Conservation (phyloP, 805 yeast genomes). For the Cyberlindnera mrakii region DNA sequence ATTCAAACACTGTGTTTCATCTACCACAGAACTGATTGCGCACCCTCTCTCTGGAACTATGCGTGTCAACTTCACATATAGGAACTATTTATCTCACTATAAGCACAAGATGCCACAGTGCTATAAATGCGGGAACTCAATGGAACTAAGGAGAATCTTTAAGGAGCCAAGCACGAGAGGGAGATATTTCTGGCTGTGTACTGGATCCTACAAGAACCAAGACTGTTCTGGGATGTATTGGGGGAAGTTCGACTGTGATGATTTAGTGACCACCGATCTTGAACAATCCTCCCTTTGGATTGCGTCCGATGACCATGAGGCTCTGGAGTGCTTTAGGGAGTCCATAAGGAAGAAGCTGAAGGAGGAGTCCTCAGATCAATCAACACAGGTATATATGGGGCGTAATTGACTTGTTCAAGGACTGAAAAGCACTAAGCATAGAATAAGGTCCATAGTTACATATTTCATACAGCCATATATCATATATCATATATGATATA, state of each 20-base stretch:
- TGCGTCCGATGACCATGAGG: constrained; percentile 34
- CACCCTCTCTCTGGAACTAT: constrained; percentile 45
- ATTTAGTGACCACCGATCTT: constrained; percentile 28
- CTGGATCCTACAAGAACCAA: constrained; percentile 34
- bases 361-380: too few relatives aligned
- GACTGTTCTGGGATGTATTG: constrained; percentile 45
- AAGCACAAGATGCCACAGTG: constrained; percentile 37
- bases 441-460: too few relatives aligned
- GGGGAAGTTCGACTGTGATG: constrained; percentile 38
- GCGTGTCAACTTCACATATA: constrained; percentile 60
- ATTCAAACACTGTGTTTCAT: constrained; percentile 59
- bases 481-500: too few relatives aligned
- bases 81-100: constrained; percentile 43
- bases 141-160: constrained; percentile 52
- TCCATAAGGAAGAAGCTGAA: constrained; percentile 1
- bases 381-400: too few relatives aligned
- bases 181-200: constrained; percentile 64
- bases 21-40: constrained; percentile 33
- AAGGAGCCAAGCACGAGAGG: constrained; percentile 43
- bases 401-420: too few relatives aligned
- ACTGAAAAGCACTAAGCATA: too few relatives aligned
- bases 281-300: constrained; percentile 39
- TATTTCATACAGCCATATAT: too few relatives aligned
- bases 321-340: constrained; percentile 15
- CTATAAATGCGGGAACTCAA: constrained; percentile 30